Evolutionary conservation across 2,329 filamentous ascomycete genomes (phyloP).

Genomic region (Fusarium cyanostomum): DNA sequence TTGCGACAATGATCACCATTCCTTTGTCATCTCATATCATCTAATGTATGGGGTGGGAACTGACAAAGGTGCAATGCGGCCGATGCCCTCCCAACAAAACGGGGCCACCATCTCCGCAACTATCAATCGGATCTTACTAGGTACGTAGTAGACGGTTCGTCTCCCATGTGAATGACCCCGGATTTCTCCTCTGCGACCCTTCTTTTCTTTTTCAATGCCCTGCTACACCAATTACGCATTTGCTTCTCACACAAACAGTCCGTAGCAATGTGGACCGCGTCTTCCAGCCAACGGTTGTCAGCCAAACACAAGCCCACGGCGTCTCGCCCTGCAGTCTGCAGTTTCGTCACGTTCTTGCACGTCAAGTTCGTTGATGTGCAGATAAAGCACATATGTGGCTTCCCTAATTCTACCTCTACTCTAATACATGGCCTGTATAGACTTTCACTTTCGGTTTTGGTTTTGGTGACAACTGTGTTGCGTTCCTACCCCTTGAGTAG

Average conservation of each 20-base stretch:
- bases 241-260: slow-evolving; percentile 11
- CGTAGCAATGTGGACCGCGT: neutral
- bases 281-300: neutral
- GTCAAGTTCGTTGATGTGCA: slow-evolving; percentile 6
- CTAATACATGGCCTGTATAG: no score
- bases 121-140: neutral
- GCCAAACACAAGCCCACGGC: slow-evolving; percentile 6
- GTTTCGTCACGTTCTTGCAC: slow-evolving; percentile 19
- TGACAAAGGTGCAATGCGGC: slow-evolving; percentile 8
- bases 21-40: neutral
- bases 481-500: neutral
- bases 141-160: slow-evolving; percentile 1
- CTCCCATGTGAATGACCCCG: slow-evolving; percentile 3
- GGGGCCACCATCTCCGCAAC: slow-evolving; percentile 3
- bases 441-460: no score
- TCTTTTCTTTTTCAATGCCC: slow-evolving; percentile 13
- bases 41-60: neutral
- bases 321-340: slow-evolving; percentile 16
- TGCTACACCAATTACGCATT: slow-evolving; percentile 1
- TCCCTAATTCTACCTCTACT: no score
- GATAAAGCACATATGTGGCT: slow-evolving; percentile 4
- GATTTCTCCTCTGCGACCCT: slow-evolving; percentile 12
- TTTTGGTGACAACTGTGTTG: neutral
- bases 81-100: slow-evolving; percentile 21
- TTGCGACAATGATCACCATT: neutral